Percentiles rank a stretch among this genome's conserved stretches.
These are phyloP conservation scores for Monilinia vaccinii-corymbosi DNA, from an alignment of 2,329 filamentous ascomycete species.

Conservation along the genomic window DNA sequence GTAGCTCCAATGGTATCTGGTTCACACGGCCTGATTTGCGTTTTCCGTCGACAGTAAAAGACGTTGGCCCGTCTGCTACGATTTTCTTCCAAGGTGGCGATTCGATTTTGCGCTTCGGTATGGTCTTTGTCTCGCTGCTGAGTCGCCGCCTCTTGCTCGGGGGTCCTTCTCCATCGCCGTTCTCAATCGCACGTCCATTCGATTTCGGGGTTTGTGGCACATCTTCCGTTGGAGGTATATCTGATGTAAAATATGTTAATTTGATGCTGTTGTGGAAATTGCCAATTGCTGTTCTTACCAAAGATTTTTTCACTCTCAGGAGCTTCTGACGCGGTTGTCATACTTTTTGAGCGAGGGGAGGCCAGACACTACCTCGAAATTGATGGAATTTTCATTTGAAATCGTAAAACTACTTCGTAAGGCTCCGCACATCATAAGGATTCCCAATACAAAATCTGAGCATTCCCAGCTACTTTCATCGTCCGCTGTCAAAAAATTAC, in stretches of 20 bases:
- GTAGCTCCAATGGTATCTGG: conserved; percentile 42
- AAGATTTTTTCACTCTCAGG: conserved; percentile 26
- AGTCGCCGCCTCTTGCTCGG: conserved; percentile 59
- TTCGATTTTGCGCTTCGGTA: conserved; percentile 42
- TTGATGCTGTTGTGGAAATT: background rate
- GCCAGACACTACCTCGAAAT: conserved; percentile 39
- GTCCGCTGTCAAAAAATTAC: conserved; percentile 15
- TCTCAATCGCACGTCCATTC: conserved; percentile 26
- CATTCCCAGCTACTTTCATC: conserved; percentile 44
- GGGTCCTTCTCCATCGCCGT: conserved; percentile 35
- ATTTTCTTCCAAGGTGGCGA: conserved; percentile 94
- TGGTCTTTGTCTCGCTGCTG: conserved; percentile 37
- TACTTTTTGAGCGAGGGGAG: conserved; percentile 25
- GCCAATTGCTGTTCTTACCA: conserved; percentile 16
- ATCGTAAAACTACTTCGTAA: conserved; percentile 44
- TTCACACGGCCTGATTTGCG: conserved; percentile 60
- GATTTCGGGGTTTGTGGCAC: conserved; percentile 21
- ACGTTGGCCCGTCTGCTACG: conserved; percentile 76
- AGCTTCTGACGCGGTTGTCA: conserved; percentile 30
- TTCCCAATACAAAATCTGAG: conserved; percentile 41
- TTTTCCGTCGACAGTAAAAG: conserved; percentile 66
- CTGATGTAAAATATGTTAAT: conserved; percentile 17
- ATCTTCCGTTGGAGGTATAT: conserved; percentile 19
- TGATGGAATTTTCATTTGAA: conserved; percentile 50
- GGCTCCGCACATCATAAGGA: conserved; percentile 40